These are phyloP conservation scores for Acer saccharum DNA, from an alignment of 345 rosid species.

Conservation along the genomic window DNA sequence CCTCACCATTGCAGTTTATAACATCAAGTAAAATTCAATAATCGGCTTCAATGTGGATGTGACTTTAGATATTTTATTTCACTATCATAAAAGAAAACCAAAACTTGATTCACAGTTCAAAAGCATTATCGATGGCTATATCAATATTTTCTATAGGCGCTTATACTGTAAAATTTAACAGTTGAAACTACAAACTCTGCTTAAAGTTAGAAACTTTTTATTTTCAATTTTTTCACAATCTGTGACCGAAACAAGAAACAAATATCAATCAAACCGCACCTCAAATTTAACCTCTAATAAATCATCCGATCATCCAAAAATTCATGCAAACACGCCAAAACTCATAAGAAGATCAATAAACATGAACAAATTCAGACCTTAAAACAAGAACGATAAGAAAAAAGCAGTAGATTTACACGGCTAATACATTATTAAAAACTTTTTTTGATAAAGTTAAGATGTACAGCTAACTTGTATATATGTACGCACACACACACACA, in stretches of 20 bases:
- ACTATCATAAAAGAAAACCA: constrained; percentile 1
- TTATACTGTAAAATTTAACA: neutral
- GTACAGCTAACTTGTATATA: neutral
- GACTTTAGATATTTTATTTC: constrained; percentile 8
- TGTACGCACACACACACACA: no score
- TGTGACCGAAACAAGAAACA: constrained; percentile 1
- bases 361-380: constrained; percentile 23
- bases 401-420: neutral
- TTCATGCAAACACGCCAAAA: constrained; percentile 10
- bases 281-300: constrained; percentile 2
- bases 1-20: neutral
- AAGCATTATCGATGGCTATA: neutral
- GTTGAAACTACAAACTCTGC: neutral
- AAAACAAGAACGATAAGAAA: constrained; percentile 17
- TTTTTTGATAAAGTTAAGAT: neutral
- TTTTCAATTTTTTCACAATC: neutral
- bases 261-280: constrained; percentile 4
- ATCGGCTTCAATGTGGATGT: constrained; percentile 1
- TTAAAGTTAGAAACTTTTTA: neutral
- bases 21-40: constrained; percentile 5
- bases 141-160: neutral
- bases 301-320: constrained; percentile 21
- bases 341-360: constrained; percentile 23
- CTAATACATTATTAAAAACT: neutral
- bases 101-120: neutral